phyloP scores from a whole-genome alignment of 345 rosid species.

The Pistacia vera region DNA sequence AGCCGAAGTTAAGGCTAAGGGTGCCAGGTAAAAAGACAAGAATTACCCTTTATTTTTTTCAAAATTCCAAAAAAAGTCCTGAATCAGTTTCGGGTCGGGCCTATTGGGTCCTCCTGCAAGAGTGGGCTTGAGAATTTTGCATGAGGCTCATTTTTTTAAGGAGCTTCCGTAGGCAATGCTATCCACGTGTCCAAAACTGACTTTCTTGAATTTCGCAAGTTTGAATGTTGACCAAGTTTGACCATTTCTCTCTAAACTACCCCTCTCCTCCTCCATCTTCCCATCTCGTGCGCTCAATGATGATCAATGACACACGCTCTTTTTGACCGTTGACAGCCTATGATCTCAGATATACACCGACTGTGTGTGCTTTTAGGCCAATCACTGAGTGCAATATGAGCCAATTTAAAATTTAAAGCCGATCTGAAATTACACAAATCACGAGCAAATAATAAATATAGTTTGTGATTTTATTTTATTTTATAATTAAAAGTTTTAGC shows the following conservation, averaged over 20 bases:
- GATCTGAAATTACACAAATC: not conserved
- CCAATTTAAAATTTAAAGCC: constrained; percentile 20
- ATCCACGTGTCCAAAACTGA: constrained; percentile 29
- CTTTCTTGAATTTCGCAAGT: constrained; percentile 28
- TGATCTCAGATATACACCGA: too few species aligned
- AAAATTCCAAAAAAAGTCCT: constrained; percentile 19
- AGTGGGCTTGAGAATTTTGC: not conserved
- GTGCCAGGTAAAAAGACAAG: constrained; percentile 24
- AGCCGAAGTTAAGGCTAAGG: constrained; percentile 22
- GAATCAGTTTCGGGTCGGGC: not conserved
- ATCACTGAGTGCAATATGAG: constrained; percentile 9
- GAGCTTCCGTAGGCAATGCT: constrained; percentile 31
- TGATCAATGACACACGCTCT: not conserved
- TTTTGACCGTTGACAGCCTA: not conserved
- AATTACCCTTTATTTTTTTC: constrained; percentile 16
- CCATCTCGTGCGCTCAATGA: not conserved
- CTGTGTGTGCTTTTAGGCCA: too few species aligned
- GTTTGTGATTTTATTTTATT: too few species aligned
- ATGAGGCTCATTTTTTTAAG: not conserved
- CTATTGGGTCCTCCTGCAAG: constrained; percentile 9
- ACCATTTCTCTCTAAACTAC: not conserved
- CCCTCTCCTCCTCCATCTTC: not conserved
- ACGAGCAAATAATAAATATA: not conserved
- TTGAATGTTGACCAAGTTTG: constrained; percentile 28
- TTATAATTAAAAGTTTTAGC: too few species aligned